phyloP scores from a whole-genome alignment of 2,329 filamentous ascomycete species.

The Meredithiella fracta region DNA sequence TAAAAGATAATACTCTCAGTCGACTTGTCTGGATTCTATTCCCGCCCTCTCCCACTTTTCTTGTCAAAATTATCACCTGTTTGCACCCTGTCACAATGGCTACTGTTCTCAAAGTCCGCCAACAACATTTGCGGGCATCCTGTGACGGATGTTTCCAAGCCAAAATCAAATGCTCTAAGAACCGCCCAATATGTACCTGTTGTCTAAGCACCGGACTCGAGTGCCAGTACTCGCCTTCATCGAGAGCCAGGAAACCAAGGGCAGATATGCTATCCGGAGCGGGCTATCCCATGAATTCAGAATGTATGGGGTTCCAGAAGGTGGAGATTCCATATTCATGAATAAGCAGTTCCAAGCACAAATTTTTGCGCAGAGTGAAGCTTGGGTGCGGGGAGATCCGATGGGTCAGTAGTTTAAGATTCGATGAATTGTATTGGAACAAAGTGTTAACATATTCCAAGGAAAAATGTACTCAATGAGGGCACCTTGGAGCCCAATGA shows the following conservation, averaged over 20 bases:
- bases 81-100: background rate
- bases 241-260: constrained; percentile 24
- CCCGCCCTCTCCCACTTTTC: background rate
- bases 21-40: too few species aligned
- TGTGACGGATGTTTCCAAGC: constrained; percentile 39
- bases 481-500: constrained; percentile 26
- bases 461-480: constrained; percentile 23
- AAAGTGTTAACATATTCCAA: constrained; percentile 2
- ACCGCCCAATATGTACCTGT: constrained; percentile 35
- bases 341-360: constrained; percentile 5
- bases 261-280: constrained; percentile 5
- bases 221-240: constrained; percentile 37
- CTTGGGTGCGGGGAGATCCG: constrained; percentile 17
- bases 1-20: too few species aligned
- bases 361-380: constrained; percentile 6
- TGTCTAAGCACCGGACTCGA: constrained; percentile 33
- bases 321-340: constrained; percentile 3
- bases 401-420: constrained; percentile 15
- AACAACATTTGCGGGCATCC: constrained; percentile 30
- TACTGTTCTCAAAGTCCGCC: constrained; percentile 20
- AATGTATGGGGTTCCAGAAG: background rate
- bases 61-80: background rate
- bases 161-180: constrained; percentile 40
- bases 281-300: constrained; percentile 3
- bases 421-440: background rate